Base-by-base conservation (phyloP, 495 filamentous ascomycete species). In the Aspergillus conjunctus region DNA sequence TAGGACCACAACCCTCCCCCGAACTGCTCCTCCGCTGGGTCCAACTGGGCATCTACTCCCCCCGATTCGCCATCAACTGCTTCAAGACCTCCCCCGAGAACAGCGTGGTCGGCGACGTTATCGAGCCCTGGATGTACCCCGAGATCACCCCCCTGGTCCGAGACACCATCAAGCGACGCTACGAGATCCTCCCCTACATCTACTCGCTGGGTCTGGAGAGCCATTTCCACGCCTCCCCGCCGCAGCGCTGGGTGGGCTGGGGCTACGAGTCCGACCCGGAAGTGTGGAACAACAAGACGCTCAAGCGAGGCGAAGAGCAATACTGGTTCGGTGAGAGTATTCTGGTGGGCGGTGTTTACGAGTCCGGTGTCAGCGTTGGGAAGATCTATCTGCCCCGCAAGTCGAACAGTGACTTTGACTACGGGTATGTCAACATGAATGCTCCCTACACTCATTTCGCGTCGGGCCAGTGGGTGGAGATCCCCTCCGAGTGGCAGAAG, bases 71-170 rank as follows among this genome's bases (percentile, higher is more conserved):
- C 7, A 89, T 90, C 76, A 90, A 90, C 72, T 89, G 86, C 69
- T 90, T 86, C 80, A 90, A 90, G 70, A 89, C 87, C 6, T 81
- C 81, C 10, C 77, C 79, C 2, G 72, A 81, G 10, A 80, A 88
- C 64, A 88, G 81, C 65, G 72, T 77, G 3, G 74, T 85, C 56
- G 87, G 86, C 14, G 86, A 88, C 6, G 85, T 90, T 11, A 90
- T 89, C 57, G 87, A 88, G 70, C 87, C 86, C 2, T 89, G 84
- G 83, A 88, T 88, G 85, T 88, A 89, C 65, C 84, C 85, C 0
- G 82, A 85, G 55, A 82, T 85, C 55, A 80, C 82, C 0, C 83
- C 80, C 0, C 65, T 84, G 2, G 72, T 90, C 50, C 84, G 87
- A 10, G 76, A 79, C 41, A 77, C 85, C 11, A 88, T 90, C 71